phyloP scores from a whole-genome alignment of 2,329 filamentous ascomycete species.

The Macrophomina pseudophaseolina region DNA sequence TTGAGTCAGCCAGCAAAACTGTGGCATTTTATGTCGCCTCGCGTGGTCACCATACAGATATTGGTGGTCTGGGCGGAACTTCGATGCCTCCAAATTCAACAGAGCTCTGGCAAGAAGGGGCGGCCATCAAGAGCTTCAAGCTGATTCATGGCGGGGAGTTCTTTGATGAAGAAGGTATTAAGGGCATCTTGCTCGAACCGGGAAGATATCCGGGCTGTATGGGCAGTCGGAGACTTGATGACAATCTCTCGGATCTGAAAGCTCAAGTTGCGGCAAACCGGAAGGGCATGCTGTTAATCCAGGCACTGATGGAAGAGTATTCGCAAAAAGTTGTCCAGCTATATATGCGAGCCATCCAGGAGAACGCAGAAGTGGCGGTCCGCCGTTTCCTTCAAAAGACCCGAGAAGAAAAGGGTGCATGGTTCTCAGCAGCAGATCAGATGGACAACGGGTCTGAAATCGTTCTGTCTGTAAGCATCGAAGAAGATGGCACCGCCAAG shows the following conservation, averaged over 20 bases:
- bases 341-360: conserved; percentile 49
- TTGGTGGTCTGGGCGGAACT: conserved; percentile 47
- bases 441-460: conserved; percentile 30
- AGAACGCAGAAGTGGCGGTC: conserved; percentile 42
- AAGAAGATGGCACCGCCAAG: conserved; percentile 24
- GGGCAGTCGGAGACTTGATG: conserved; percentile 38
- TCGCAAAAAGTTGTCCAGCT: conserved; percentile 43
- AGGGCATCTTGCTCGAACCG: conserved; percentile 37
- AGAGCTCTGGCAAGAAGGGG: conserved; percentile 55
- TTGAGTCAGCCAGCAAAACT: conserved; percentile 30
- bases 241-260: conserved; percentile 45
- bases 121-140: conserved; percentile 51
- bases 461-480: conserved; percentile 25
- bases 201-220: conserved; percentile 38
- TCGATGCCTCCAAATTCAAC: conserved; percentile 49
- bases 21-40: conserved; percentile 37
- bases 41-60: conserved; percentile 37
- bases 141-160: conserved; percentile 43
- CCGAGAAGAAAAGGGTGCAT: conserved; percentile 3
- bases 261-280: conserved; percentile 43
- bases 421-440: conserved; percentile 22
- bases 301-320: conserved; percentile 43
- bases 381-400: conserved; percentile 54
- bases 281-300: conserved; percentile 43
- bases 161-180: conserved; percentile 40